Evolutionary conservation across 768 basidiomycete species (phyloP).

Genomic region (Dacryopinax primogenitus): DNA sequence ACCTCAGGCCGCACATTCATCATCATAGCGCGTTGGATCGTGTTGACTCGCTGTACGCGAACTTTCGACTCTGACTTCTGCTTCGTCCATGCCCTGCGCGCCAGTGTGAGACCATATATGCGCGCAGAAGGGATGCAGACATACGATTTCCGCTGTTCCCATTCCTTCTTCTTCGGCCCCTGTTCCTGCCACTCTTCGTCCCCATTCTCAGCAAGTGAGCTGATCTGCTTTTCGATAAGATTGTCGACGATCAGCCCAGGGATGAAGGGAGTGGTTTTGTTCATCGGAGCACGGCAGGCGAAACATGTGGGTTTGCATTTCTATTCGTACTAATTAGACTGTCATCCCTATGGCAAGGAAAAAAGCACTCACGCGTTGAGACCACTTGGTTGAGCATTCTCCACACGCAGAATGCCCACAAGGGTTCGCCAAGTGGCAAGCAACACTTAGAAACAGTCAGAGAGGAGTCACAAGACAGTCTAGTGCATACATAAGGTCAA

Average conservation of each 20-base stretch:
- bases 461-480: not conserved
- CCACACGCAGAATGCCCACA: conserved; percentile 3
- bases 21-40: not conserved
- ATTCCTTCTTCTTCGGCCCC: not conserved
- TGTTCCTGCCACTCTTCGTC: not conserved
- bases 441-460: not conserved
- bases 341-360: not conserved
- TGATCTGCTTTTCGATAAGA: not conserved
- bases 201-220: not conserved
- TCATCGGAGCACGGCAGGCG: conserved; percentile 4
- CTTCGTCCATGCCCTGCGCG: not conserved
- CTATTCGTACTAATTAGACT: not conserved
- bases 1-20: not conserved
- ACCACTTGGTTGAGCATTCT: not conserved
- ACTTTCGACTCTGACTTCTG: not conserved
- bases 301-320: not conserved
- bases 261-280: not conserved
- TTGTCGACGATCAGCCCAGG: not conserved
- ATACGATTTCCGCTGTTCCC: not conserved
- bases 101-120: not conserved
- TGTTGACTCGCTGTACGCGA: not conserved
- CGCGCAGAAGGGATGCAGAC: not conserved
- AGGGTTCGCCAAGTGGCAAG: not conserved
- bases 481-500: conserved; percentile 1
- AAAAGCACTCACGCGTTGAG: not conserved